These are phyloP conservation scores for Lophiotrema nucula DNA, from an alignment of 495 filamentous ascomycete genomes.

Conservation along the genomic window DNA sequence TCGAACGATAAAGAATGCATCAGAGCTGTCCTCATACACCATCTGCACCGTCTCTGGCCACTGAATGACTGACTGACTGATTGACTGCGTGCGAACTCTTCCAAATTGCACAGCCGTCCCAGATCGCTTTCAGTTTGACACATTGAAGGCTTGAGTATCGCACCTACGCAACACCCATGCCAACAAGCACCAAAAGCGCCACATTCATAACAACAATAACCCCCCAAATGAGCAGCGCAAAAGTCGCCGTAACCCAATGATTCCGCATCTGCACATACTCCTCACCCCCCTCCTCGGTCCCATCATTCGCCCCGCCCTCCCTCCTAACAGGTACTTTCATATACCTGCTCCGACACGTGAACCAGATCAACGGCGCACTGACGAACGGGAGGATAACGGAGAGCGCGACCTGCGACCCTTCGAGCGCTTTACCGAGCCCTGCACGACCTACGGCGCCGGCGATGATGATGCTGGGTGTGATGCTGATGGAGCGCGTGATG, in stretches of 20 bases:
- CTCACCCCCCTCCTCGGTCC: neutral
- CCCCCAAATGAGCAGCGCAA: conserved; percentile 41
- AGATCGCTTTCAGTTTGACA: too few relatives aligned
- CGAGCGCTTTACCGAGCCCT: conserved; percentile 71
- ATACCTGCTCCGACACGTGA: conserved; percentile 76
- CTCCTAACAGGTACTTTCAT: conserved; percentile 62
- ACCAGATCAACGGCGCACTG: conserved; percentile 79
- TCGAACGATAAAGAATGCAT: too few relatives aligned
- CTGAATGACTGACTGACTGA: too few relatives aligned
- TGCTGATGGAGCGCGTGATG: conserved; percentile 69
- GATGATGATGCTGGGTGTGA: conserved; percentile 79
- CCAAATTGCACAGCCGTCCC: too few relatives aligned
- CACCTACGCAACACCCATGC: conserved; percentile 23
- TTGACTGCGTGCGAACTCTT: too few relatives aligned
- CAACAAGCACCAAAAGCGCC: conserved; percentile 40
- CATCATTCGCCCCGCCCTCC: conserved; percentile 8
- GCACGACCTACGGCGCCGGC: conserved; percentile 71
- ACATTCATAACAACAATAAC: conserved; percentile 46
- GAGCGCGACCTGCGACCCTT: conserved; percentile 75
- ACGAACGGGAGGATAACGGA: conserved; percentile 81
- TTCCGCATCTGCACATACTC: conserved; percentile 39
- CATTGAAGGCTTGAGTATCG: too few relatives aligned
- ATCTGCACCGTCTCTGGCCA: too few relatives aligned
- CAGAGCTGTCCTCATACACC: too few relatives aligned
- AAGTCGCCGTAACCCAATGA: conserved; percentile 36